A percentile compares a stretch with the other conserved stretches of the same genome.
Evolutionary conservation across 2,329 filamentous ascomycete genomes (phyloP).

Genomic region (Teratosphaeria destructans): DNA sequence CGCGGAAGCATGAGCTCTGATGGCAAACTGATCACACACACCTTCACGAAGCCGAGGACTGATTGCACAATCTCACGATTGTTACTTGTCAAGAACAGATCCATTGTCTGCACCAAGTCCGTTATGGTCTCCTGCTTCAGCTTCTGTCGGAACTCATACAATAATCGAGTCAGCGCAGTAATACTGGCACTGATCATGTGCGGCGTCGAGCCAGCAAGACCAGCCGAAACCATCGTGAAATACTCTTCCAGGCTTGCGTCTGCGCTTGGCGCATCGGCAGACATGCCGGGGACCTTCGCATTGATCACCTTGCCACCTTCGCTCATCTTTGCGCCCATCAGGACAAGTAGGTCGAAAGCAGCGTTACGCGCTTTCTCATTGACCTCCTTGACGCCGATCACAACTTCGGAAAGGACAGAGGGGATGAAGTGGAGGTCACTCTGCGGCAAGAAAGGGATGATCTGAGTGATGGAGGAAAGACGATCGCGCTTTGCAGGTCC

Average conservation of each 20-base stretch:
- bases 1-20: conserved; percentile 68
- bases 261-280: conserved; percentile 61
- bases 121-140: conserved; percentile 60
- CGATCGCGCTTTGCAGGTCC: conserved; percentile 79
- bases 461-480: conserved; percentile 67
- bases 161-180: conserved; percentile 81
- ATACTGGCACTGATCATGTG: conserved; percentile 98
- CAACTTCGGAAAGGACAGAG: conserved; percentile 80
- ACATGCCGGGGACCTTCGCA: conserved; percentile 78
- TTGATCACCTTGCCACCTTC: conserved; percentile 70
- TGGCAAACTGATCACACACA: conserved; percentile 79
- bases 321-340: conserved; percentile 76
- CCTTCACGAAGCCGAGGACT: conserved; percentile 92
- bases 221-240: conserved; percentile 96
- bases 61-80: conserved; percentile 95
- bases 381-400: conserved; percentile 93
- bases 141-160: conserved; percentile 76
- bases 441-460: conserved; percentile 68
- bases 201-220: conserved; percentile 80
- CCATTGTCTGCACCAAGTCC: conserved; percentile 88
- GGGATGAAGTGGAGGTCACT: conserved; percentile 87
- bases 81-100: conserved; percentile 90
- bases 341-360: conserved; percentile 81
- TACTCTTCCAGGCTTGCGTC: conserved; percentile 84
- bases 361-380: conserved; percentile 87